phyloP scores from a whole-genome alignment of 176 grass and related monocot species.

The Alopecurus myosuroides region DNA sequence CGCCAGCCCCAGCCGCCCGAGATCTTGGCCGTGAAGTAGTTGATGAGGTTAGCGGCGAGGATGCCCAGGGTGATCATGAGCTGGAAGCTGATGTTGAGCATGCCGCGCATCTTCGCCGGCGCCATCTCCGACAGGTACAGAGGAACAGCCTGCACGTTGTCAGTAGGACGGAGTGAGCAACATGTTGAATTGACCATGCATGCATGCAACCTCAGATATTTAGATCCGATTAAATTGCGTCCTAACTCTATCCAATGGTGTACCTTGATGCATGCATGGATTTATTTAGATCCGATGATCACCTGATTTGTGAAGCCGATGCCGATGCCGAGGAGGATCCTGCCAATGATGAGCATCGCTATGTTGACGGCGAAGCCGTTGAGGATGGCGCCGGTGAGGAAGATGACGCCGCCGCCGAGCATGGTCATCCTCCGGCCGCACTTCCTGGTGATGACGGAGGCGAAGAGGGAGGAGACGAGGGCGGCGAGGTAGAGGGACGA shows the following conservation, averaged over 20 bases:
- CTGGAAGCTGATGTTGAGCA: conserved; percentile 33
- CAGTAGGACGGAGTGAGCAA: background rate
- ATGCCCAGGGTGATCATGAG: conserved; percentile 36
- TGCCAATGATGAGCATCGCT: conserved; percentile 63
- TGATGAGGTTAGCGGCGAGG: background rate
- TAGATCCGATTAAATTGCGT: background rate
- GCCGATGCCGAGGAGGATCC: conserved; percentile 61
- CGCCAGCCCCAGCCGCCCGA: conserved; percentile 19
- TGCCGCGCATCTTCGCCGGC: conserved; percentile 11
- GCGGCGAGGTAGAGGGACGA: conserved; percentile 45
- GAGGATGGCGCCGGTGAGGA: conserved; percentile 42
- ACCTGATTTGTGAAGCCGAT: conserved; percentile 65
- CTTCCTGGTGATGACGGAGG: conserved; percentile 14
- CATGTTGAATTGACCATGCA: background rate
- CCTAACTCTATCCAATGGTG: background rate
- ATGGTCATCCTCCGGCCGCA: conserved; percentile 63
- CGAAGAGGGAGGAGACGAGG: conserved; percentile 43
- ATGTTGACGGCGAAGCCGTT: background rate
- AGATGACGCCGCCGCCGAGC: conserved; percentile 44
- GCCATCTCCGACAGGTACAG: conserved; percentile 28
- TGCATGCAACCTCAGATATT: background rate
- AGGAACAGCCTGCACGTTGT: background rate
- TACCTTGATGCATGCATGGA: background rate
- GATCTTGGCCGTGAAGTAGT: background rate
- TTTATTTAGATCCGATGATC: background rate